A percentile compares a stretch with the other conserved stretches of the same genome.
Evolutionary conservation across 768 basidiomycete genomes (phyloP).

Genomic region (Melanogaster broomeanus): DNA sequence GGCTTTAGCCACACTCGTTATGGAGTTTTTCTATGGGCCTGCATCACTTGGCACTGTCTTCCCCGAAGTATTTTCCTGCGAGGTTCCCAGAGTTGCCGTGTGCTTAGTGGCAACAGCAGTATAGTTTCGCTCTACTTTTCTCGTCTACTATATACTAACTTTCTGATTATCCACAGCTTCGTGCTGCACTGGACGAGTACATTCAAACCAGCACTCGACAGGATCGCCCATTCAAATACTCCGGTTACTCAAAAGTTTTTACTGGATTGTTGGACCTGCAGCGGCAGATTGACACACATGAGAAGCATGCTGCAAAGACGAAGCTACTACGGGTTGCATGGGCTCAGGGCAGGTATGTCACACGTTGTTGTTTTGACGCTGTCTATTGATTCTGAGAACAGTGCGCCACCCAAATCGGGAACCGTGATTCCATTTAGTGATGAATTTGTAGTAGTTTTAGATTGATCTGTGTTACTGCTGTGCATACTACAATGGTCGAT

Average conservation of each 20-base stretch:
- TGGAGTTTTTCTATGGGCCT: background rate
- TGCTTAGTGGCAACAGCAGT: constrained; percentile 16
- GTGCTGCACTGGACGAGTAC: background rate
- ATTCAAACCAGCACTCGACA: background rate
- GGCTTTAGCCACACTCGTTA: background rate
- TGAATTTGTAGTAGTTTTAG: too few relatives aligned
- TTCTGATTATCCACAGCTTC: background rate
- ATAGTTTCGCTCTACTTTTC: background rate
- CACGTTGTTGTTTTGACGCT: too few relatives aligned
- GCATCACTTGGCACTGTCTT: background rate
- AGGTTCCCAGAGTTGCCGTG: background rate
- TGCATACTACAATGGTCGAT: too few relatives aligned
- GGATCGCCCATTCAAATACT: background rate
- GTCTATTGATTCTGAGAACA: too few relatives aligned
- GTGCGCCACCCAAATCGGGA: too few relatives aligned
- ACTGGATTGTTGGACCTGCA: background rate
- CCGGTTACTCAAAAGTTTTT: background rate
- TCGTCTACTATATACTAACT: background rate
- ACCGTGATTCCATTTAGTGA: too few relatives aligned
- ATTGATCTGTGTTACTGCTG: too few relatives aligned
- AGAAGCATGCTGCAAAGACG: too few relatives aligned
- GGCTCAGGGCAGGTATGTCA: too few relatives aligned
- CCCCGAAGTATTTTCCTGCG: background rate
- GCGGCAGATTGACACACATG: too few relatives aligned
- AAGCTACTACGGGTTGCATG: too few relatives aligned